phyloP scores from a whole-genome alignment of 345 rosid genomes.

The Populus simonii region DNA sequence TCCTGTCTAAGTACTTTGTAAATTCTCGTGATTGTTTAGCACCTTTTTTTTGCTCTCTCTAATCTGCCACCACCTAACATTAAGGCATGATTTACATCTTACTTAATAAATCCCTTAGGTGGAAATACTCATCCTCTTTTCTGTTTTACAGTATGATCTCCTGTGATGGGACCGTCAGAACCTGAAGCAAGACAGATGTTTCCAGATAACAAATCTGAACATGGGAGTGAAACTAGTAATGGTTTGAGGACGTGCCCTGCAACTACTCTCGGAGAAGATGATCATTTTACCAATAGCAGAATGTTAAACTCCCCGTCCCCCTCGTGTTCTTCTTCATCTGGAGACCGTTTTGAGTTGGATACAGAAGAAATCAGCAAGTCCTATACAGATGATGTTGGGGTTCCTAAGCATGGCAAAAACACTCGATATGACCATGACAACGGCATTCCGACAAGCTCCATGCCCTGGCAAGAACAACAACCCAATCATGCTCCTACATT shows the following conservation, averaged over 20 bases:
- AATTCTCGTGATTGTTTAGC: no score
- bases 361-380: neutral
- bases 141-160: constrained; percentile 17
- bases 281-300: neutral
- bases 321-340: constrained; percentile 17
- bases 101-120: neutral
- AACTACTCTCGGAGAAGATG: neutral
- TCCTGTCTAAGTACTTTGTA: neutral
- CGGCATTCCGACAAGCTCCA: constrained; percentile 9
- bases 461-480: constrained; percentile 2
- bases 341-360: constrained; percentile 11
- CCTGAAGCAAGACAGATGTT: constrained; percentile 5
- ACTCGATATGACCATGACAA: neutral
- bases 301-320: constrained; percentile 13
- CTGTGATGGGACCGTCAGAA: constrained; percentile 6
- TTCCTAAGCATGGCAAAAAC: neutral
- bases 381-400: neutral
- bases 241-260: constrained; percentile 7
- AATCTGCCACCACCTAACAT: neutral
- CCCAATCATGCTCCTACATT: neutral
- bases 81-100: neutral
- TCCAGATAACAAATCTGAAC: constrained; percentile 30
- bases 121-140: neutral
- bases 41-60: no score
- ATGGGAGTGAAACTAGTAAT: constrained; percentile 2